phyloP scores from a whole-genome alignment of 1,139 yeast species.

The Chernovozyma sophiae-reginae region DNA sequence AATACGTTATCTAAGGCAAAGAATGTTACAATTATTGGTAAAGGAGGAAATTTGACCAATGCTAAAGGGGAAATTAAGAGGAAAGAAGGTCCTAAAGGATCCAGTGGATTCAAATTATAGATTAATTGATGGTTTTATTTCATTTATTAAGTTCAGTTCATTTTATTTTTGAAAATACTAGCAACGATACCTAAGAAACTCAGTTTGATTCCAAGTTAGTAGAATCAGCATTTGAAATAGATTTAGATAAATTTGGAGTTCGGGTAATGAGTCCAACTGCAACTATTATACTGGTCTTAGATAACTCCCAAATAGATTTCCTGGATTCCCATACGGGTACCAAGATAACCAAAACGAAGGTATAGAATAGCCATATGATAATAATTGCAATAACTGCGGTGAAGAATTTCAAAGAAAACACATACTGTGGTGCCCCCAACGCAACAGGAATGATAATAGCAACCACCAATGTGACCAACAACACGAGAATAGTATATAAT shows the following conservation, averaged over 20 bases:
- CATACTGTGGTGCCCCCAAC: constrained; percentile 13
- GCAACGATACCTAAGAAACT: too few relatives aligned
- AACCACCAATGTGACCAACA: constrained; percentile 11
- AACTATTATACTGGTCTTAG: background rate
- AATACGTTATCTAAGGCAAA: constrained; percentile 71
- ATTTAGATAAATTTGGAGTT: too few relatives aligned
- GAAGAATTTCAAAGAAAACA: constrained; percentile 16
- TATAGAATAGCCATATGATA: constrained; percentile 17
- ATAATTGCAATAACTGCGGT: constrained; percentile 15
- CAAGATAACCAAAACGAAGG: constrained; percentile 15
- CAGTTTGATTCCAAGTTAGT: too few relatives aligned
- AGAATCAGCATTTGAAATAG: too few relatives aligned
- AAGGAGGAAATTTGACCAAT: constrained; percentile 73
- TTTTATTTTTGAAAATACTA: too few relatives aligned
- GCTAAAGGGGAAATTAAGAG: constrained; percentile 63
- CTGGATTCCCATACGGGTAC: constrained; percentile 16
- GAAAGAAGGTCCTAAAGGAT: constrained; percentile 16
- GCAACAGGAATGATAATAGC: constrained; percentile 16
- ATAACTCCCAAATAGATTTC: constrained; percentile 10
- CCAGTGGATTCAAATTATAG: constrained; percentile 23
- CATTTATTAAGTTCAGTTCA: constrained; percentile 18
- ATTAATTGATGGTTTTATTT: constrained; percentile 10
- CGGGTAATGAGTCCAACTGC: too few relatives aligned
- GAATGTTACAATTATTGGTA: constrained; percentile 76
- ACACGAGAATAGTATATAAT: constrained; percentile 15